Evolutionary conservation across 768 basidiomycete genomes (phyloP), one percentile per base, ranked within the genome.

Genomic region (Lyophyllum semitale): DNA sequence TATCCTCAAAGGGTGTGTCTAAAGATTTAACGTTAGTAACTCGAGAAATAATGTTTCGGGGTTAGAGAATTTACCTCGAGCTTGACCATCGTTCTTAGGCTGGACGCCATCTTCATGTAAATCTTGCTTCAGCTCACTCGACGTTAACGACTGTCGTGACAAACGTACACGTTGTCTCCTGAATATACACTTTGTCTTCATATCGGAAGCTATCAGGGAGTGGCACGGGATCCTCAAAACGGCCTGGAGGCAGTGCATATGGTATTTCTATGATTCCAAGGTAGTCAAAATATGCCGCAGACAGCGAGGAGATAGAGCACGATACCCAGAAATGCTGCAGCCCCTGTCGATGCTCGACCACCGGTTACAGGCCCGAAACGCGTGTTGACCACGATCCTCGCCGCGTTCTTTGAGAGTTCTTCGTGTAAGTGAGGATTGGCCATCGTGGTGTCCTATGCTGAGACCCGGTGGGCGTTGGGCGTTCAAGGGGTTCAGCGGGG

Each of bases 11-110:
- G 0, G 75, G 74, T 2, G 68, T 69, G 13, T 72, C 85, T 87
- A 48, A 32, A 32, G 1, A 22, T 18, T 45, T 32, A 45, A 17
- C 6, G 27, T 25, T 8, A 25, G 22, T 43, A 8, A 17, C 23
- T 30, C 43, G 17, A 18, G 5, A 26, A 15, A 23, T 25, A 12
- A 7, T n/a, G 22, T 23, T 32, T n/a, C 35, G 12, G 41, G 13
- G 17, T 23, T 35, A 3, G 23, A 17, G 43, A n/a, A n/a, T 45
- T 47, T 59, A 82, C 84, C 78, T 65, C 68, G 73, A 5, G 83
- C 75, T 64, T 88, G 87, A 0, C 88, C 88, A 59, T 89, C 83
- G 62, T 84, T 85, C 13, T 58, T 66, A 0, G 87, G 88, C 58
- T 90, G 89, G 11, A 68, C 78, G 23, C 74, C 79, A 64, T 89